These are phyloP conservation scores for Apostasia ramifera DNA, from an alignment of 106 monocot genomes.

Conservation along the genomic window DNA sequence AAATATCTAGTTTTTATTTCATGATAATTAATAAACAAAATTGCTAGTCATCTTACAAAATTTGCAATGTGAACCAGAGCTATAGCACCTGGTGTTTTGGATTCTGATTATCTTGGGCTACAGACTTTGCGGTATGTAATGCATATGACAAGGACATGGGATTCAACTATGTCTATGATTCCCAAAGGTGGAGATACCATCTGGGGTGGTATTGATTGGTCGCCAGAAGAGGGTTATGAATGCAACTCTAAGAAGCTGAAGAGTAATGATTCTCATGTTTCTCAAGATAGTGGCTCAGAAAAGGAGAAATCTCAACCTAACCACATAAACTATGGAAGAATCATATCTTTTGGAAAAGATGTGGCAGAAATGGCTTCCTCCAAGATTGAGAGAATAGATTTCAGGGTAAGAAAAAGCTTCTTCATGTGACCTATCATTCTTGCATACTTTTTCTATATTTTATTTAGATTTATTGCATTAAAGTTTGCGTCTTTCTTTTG, in stretches of 20 bases:
- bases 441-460: not conserved
- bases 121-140: slow-evolving; percentile 89
- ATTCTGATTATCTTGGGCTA: slow-evolving; percentile 81
- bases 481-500: not conserved
- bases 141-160: slow-evolving; percentile 99
- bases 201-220: slow-evolving; percentile 92
- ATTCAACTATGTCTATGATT: slow-evolving; percentile 99
- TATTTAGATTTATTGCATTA: not conserved
- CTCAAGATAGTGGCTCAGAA: slow-evolving; percentile 18
- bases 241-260: slow-evolving; percentile 54
- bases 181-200: slow-evolving; percentile 98
- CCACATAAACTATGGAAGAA: slow-evolving; percentile 66
- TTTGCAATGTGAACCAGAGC: slow-evolving; percentile 33
- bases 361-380: slow-evolving; percentile 52
- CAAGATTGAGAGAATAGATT: slow-evolving; percentile 62
- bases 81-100: slow-evolving; percentile 91
- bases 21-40: too few species aligned
- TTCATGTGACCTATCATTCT: too few species aligned
- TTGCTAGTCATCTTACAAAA: not conserved
- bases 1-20: too few species aligned
- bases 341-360: slow-evolving; percentile 93
- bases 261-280: slow-evolving; percentile 33
- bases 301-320: slow-evolving; percentile 18
- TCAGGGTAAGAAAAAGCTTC: slow-evolving; percentile 43
- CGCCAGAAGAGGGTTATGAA: slow-evolving; percentile 74